These are phyloP conservation scores for Trichoderma sp. DNA, from an alignment of 2,329 filamentous ascomycete species.

Conservation along the genomic window DNA sequence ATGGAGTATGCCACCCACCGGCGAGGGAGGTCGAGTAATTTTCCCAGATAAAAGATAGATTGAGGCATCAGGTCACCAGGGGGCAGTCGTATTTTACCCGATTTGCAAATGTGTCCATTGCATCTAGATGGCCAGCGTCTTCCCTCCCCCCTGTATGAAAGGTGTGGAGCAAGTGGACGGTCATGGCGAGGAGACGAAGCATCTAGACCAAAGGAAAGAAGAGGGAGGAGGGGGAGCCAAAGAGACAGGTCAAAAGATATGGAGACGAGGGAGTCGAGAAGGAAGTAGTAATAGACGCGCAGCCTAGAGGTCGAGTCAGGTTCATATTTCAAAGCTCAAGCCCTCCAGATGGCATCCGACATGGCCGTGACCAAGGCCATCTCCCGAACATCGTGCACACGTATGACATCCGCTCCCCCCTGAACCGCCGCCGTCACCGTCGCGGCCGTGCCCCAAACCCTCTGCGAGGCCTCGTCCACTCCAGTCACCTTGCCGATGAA, in stretches of 20 bases:
- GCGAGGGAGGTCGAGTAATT: conserved; percentile 21
- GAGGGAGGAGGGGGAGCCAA: background rate
- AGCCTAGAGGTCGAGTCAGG: background rate
- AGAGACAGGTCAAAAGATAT: background rate
- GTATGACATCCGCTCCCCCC: conserved; percentile 86
- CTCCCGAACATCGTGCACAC: conserved; percentile 86
- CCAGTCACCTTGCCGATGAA: conserved; percentile 86
- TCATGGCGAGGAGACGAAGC: background rate
- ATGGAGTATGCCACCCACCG: background rate
- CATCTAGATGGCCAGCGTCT: background rate
- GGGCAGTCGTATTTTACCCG: background rate
- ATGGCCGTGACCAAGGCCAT: conserved; percentile 85
- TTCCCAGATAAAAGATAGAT: background rate
- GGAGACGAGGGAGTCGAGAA: background rate
- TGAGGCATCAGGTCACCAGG: background rate
- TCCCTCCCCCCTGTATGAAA: background rate
- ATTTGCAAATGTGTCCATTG: background rate
- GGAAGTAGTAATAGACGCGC: background rate
- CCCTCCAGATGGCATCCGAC: conserved; percentile 88
- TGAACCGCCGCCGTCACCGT: conserved; percentile 83
- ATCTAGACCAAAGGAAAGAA: background rate
- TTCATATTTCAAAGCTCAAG: conserved; percentile 30
- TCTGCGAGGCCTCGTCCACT: conserved; percentile 67
- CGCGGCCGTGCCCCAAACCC: conserved; percentile 84
- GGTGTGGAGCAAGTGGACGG: background rate